Conservation (phyloP, 148 eudicot species). For the Nepenthes gracilis region DNA sequence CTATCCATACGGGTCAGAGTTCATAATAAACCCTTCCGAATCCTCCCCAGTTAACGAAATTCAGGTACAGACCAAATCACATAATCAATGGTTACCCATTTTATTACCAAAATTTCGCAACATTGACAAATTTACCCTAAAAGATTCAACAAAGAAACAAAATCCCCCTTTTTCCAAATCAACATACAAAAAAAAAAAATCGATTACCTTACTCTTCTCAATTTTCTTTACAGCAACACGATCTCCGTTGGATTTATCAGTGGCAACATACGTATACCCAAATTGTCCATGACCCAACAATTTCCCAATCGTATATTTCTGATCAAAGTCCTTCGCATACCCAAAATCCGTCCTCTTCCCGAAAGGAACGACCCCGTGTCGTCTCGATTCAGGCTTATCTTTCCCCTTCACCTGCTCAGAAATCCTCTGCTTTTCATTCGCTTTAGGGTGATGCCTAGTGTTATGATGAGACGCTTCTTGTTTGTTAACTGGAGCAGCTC, state of each 20-base stretch:
- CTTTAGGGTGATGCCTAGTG: background rate
- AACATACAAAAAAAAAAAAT: background rate
- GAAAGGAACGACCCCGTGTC: conserved; percentile 35
- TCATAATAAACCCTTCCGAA: too few relatives aligned
- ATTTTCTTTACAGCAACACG: conserved; percentile 96
- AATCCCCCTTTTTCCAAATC: background rate
- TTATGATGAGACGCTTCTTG: background rate
- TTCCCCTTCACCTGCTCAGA: background rate
- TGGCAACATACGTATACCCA: conserved; percentile 92
- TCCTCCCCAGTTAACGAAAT: too few relatives aligned
- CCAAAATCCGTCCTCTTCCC: conserved; percentile 95
- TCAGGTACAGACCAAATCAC: too few relatives aligned
- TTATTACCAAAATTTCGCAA: background rate
- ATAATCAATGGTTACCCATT: too few relatives aligned
- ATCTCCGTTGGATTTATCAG: conserved; percentile 57
- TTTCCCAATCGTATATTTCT: conserved; percentile 59
- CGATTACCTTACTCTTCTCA: conserved; percentile 75
- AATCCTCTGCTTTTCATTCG: conserved; percentile 1
- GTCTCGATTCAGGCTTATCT: conserved; percentile 10
- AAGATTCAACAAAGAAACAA: background rate
- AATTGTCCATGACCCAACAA: conserved; percentile 97
- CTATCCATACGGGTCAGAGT: too few relatives aligned
- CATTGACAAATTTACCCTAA: background rate
- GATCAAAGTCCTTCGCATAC: conserved; percentile 67
- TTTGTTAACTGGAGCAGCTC: background rate